phyloP scores from a whole-genome alignment of 768 basidiomycete species.

The Tylopilus felleus region DNA sequence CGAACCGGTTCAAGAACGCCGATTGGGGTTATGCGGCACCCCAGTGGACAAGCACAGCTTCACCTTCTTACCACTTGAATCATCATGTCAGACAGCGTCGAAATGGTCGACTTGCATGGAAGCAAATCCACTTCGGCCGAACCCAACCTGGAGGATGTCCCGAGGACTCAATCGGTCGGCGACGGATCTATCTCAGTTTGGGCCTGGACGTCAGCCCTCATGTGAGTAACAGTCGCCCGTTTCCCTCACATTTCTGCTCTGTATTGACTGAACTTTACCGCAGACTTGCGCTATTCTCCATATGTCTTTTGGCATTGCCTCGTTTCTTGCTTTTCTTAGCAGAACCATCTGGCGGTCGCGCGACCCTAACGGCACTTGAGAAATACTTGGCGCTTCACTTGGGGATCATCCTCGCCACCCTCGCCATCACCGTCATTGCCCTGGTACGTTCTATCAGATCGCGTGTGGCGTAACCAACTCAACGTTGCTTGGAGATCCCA shows the following conservation, averaged over 20 bases:
- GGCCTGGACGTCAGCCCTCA: slow-evolving; percentile 36
- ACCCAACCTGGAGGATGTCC: slow-evolving; percentile 1
- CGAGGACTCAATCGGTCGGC: slow-evolving; percentile 9
- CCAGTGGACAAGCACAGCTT: not conserved
- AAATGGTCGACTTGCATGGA: slow-evolving; percentile 29
- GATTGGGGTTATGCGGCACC: not conserved
- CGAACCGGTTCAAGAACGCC: not conserved
- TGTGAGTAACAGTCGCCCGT: slow-evolving; percentile 24
- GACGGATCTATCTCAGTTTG: slow-evolving; percentile 34
- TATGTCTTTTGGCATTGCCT: slow-evolving; percentile 51
- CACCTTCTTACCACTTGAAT: no score
- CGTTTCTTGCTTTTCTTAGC: slow-evolving; percentile 67
- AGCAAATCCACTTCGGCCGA: slow-evolving; percentile 11
- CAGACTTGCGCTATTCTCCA: slow-evolving; percentile 36
- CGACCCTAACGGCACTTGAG: slow-evolving; percentile 61
- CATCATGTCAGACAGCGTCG: slow-evolving; percentile 34
- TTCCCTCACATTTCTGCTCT: not conserved
- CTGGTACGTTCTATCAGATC: slow-evolving; percentile 39
- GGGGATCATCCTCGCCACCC: slow-evolving; percentile 55
- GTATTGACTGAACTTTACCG: not conserved
- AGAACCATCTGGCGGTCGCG: slow-evolving; percentile 41
- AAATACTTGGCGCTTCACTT: slow-evolving; percentile 65
- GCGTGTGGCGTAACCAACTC: slow-evolving; percentile 3
- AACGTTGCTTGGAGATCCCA: slow-evolving; percentile 38
- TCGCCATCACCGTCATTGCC: slow-evolving; percentile 55